Evolutionary conservation across 2,329 filamentous ascomycete species (phyloP).

Genomic region (Verticillium longisporum): DNA sequence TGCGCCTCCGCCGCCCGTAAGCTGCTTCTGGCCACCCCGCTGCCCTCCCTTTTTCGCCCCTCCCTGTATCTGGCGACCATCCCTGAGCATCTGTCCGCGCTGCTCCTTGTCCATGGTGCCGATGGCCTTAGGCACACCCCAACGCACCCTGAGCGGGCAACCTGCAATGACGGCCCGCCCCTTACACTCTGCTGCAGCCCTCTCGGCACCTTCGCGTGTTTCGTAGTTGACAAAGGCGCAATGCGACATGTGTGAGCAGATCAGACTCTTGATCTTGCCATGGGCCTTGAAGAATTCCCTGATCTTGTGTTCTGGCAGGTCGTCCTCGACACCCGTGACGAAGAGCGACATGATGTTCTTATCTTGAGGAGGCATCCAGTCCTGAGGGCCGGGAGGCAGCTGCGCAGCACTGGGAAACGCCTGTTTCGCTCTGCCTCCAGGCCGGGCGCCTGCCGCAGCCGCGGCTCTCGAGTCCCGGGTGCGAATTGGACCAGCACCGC

Average conservation of each 20-base stretch:
- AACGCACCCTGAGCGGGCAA: slow-evolving; percentile 82
- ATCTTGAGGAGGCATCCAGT: slow-evolving; percentile 80
- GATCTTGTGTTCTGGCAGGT: slow-evolving; percentile 85
- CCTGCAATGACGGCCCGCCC: slow-evolving; percentile 86
- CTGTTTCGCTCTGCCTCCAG: slow-evolving; percentile 38
- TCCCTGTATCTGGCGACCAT: slow-evolving; percentile 48
- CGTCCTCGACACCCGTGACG: slow-evolving; percentile 91
- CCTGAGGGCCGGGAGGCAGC: slow-evolving; percentile 72
- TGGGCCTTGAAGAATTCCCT: slow-evolving; percentile 85
- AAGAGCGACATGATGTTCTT: slow-evolving; percentile 88
- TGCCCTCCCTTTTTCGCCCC: slow-evolving; percentile 18
- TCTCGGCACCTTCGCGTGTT: slow-evolving; percentile 76
- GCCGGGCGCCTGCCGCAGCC: slow-evolving; percentile 38
- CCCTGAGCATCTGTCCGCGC: slow-evolving; percentile 70
- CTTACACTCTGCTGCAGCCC: slow-evolving; percentile 75
- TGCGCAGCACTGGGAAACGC: slow-evolving; percentile 66
- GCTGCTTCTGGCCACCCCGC: slow-evolving; percentile 8
- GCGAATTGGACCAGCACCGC: slow-evolving; percentile 70
- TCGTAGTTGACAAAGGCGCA: slow-evolving; percentile 96
- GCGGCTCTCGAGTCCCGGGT: slow-evolving; percentile 59
- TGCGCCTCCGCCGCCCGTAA: neutral
- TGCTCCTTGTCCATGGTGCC: slow-evolving; percentile 88
- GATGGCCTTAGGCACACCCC: slow-evolving; percentile 87
- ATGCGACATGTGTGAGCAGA: slow-evolving; percentile 95
- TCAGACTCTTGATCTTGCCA: slow-evolving; percentile 83